Conservation (phyloP, 371 early-diverging fungal species). For the Actinomucor elegans region DNA sequence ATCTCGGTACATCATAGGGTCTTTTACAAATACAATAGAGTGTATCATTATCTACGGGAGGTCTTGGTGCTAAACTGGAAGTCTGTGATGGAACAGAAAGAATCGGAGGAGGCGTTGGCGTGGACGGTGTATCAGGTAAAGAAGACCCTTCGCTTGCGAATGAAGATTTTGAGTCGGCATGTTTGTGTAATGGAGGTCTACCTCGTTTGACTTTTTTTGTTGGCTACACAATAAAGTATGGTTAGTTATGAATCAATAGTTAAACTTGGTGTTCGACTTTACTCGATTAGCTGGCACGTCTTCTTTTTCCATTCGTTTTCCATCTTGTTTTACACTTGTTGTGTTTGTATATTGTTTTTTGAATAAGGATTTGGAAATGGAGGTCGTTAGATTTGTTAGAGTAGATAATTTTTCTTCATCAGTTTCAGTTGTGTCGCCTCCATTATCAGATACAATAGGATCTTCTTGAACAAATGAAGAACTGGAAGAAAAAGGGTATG, state of each 20-base stretch:
- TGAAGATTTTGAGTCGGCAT: background rate
- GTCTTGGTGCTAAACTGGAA: constrained; percentile 2
- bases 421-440: constrained; percentile 4
- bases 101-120: background rate
- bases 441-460: background rate
- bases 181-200: constrained; percentile 16
- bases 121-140: background rate
- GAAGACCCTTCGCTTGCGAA: background rate
- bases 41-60: constrained; percentile 4
- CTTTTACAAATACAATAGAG: constrained; percentile 55
- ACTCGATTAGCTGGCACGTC: too few relatives aligned
- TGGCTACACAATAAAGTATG: constrained; percentile 1
- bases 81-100: too few relatives aligned
- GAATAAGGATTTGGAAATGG: too few relatives aligned
- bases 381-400: background rate
- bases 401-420: constrained; percentile 6
- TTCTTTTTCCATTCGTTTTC: background rate
- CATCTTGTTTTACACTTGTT: background rate
- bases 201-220: constrained; percentile 28
- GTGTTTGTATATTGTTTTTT: background rate
- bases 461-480: too few relatives aligned
- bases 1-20: constrained; percentile 45
- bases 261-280: too few relatives aligned
- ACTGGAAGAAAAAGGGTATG: constrained; percentile 12
- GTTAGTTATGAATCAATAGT: too few relatives aligned